phyloP scores from a whole-genome alignment of 1,284 basidiomycete species.

The Melampsora larici-populina region DNA sequence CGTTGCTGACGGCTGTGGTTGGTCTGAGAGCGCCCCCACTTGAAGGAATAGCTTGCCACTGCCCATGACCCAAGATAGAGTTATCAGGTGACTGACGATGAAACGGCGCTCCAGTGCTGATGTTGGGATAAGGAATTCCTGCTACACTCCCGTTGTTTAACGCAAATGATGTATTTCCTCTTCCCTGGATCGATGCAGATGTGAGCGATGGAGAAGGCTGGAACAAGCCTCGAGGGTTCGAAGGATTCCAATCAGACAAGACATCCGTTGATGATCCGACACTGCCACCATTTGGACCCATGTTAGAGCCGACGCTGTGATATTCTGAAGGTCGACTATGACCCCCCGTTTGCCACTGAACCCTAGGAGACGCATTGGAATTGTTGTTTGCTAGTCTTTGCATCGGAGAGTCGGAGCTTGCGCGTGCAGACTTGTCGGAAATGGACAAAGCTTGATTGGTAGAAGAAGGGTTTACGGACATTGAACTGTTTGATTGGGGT shows the following conservation, averaged over 20 bases:
- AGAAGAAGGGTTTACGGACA: neutral
- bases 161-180: slow-evolving; percentile 10
- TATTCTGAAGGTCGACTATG: neutral
- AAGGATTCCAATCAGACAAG: slow-evolving; percentile 26
- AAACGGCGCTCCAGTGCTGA: slow-evolving; percentile 12
- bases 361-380: neutral
- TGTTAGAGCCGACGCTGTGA: neutral
- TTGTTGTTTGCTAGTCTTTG: slow-evolving; percentile 16
- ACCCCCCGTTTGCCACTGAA: neutral
- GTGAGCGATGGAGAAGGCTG: slow-evolving; percentile 30
- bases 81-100: slow-evolving; percentile 10
- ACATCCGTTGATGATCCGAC: slow-evolving; percentile 13
- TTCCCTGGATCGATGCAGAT: neutral
- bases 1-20: neutral
- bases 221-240: slow-evolving; percentile 18
- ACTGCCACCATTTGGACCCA: slow-evolving; percentile 6
- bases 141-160: neutral
- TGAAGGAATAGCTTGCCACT: slow-evolving; percentile 13
- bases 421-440: slow-evolving; percentile 19
- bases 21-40: slow-evolving; percentile 7
- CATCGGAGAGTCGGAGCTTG: slow-evolving; percentile 29
- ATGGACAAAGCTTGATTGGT: slow-evolving; percentile 13
- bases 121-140: slow-evolving; percentile 11
- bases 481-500: slow-evolving; percentile 29
- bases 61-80: neutral